Base-by-base conservation (phyloP, 2,329 filamentous ascomycete genomes). In the Colletotrichum sp. region DNA sequence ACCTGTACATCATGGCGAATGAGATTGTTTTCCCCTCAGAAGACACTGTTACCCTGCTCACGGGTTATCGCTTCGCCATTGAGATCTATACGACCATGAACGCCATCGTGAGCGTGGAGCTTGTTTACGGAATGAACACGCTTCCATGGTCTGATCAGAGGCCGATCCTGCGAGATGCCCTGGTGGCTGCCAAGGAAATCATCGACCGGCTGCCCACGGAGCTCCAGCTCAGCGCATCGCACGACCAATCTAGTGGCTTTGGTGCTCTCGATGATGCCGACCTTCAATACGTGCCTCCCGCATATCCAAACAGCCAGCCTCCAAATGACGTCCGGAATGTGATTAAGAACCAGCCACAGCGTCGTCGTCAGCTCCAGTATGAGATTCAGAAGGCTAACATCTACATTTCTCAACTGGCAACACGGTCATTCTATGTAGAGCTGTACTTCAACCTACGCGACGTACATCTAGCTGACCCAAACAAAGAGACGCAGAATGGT, bases 381-480 rank as follows among this genome's bases (percentile, higher is more conserved):
- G 96, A 98, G 84, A 97, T 98, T 34, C 95, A 98, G 82, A 98
- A 98, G 82, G 94, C 95, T 8, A 98, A 98, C 82, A 94, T 98
- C 52, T 95, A 96, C 81, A 92, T 93, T 3, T 96, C 94, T 8
- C 94, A 96, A 80, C 87, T 98, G 12, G 93, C 93, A 4, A 98
- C 95, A 0, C 90, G 96, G 28, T 96, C 94, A 0, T 96, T 95
- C 82, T 92, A 96, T 72, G 95, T 98, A 1, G 95, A 98, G 82
- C 93, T 96, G 78, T 98, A 96, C 85, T 95, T 95, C 83, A 93
- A 92, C 79, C 88, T 97, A 2, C 92, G 93, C 48, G 94, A 96
- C 69, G 91, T 92, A 2, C 91, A 93, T 79, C 85, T 90, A 57
- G 82, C 86, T 21, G 85, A 89, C 74, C 85, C 87, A 74, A 82